A percentile compares a stretch with the other conserved stretches of the same genome.
phyloP scores from a whole-genome alignment of 371 early-diverging fungal species.

The Mortierella sp. region DNA sequence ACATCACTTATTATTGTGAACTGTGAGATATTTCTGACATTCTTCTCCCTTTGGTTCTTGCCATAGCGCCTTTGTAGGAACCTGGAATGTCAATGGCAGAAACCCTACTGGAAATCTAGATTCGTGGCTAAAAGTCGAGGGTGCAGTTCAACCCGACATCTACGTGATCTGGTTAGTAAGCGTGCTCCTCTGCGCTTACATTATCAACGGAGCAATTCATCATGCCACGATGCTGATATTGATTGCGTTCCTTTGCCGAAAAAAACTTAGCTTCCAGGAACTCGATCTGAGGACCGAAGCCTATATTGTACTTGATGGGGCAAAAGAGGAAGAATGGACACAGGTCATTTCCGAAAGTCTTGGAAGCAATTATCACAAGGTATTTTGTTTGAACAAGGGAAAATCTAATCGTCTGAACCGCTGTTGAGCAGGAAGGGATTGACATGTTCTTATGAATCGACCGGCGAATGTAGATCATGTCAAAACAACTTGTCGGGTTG shows the following conservation, averaged over 20 bases:
- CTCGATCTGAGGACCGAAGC: constrained; percentile 89
- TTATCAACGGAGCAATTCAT: too few species aligned
- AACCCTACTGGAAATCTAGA: constrained; percentile 66
- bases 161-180: constrained; percentile 76
- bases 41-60: not conserved
- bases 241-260: not conserved
- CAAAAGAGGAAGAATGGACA: constrained; percentile 85
- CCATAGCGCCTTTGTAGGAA: constrained; percentile 79
- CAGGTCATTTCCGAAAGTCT: constrained; percentile 75
- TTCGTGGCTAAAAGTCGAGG: constrained; percentile 73
- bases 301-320: constrained; percentile 79
- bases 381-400: not conserved
- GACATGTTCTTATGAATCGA: not conserved
- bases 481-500: constrained; percentile 88
- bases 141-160: constrained; percentile 67
- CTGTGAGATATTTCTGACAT: too few species aligned
- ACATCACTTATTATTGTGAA: too few species aligned
- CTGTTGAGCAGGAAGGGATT: not conserved
- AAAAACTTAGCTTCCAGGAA: constrained; percentile 87
- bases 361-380: constrained; percentile 55
- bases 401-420: too few species aligned
- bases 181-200: not conserved
- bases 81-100: constrained; percentile 93
- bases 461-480: constrained; percentile 54
- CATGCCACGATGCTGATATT: too few species aligned